Conservation (phyloP, 257 asterid genomes). For the Solanum piurae region DNA sequence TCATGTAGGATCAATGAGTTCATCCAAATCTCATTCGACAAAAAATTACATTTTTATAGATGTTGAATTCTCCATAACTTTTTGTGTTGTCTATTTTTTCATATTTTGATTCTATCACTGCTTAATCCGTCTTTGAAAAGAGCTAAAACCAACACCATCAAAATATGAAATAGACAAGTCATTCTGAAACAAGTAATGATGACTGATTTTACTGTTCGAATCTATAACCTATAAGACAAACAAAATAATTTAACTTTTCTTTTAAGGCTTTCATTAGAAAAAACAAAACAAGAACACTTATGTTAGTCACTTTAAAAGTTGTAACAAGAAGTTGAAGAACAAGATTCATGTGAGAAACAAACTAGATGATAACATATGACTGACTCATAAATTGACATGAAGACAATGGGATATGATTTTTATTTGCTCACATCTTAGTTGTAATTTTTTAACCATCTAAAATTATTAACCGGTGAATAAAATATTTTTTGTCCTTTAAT, state of each 20-base stretch:
- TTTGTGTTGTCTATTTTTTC: background rate
- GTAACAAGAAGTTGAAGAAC: background rate
- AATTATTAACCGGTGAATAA: background rate
- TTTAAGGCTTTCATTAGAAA: background rate
- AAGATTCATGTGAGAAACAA: background rate
- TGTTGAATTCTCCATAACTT: too few relatives aligned
- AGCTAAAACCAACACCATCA: background rate
- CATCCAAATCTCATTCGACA: background rate
- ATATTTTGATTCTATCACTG: background rate
- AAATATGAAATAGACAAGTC: background rate
- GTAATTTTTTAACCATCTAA: background rate
- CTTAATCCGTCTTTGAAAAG: background rate
- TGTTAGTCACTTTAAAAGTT: background rate
- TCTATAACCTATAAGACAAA: background rate
- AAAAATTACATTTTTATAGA: too few relatives aligned
- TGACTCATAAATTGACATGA: background rate
- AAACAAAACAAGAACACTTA: background rate
- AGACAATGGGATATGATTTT: background rate
- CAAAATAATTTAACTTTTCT: background rate
- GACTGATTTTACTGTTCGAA: background rate
- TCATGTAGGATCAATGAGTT: background rate
- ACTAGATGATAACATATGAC: background rate
- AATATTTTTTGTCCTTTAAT: background rate
- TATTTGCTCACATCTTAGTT: background rate
- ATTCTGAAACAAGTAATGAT: background rate